Base-by-base conservation (phyloP, 2,329 filamentous ascomycete genomes). In the Colletotrichum sp. region DNA sequence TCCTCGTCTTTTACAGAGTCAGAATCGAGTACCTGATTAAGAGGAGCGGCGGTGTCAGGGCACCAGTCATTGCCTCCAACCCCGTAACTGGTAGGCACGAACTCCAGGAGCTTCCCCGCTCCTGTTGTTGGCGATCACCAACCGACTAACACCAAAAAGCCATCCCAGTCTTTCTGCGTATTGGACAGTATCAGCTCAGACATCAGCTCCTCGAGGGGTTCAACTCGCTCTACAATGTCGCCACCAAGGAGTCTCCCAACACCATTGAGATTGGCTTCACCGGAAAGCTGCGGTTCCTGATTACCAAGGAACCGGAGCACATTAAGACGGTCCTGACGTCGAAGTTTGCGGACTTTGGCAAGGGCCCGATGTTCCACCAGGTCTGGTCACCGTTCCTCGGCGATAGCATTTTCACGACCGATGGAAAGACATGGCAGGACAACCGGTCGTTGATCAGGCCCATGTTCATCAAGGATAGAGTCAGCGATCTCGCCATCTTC, bases 241-340 rank as follows among this genome's bases (percentile, higher is more conserved):
- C 80, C 5, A 82, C 83, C 0, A 80, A 82, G 1, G 80, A 79
- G 32, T 82, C 79, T n/a, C 84, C 83, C 13, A 81, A 86, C 70
- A 83, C 82, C 28, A 79, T 85, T 70, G 85, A 87, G 79, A 76
- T 86, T 24, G 79, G 83, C 21, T 78, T 86, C 59, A 77, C 78
- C 16, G 81, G 82, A 10, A 75, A 75, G 24, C 74, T 81, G 48
- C 81, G 85, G 61, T 84, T 88, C 73, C 80, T 91, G 71, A 80
- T 87, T 63, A 92, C 90, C 0, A 81, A 83, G 28, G 90, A 93
- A 43, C 88, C 89, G 1, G 87, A 89, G 72, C 92, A 93, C 72
- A 79, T 83, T 63, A 80, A 83, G 74, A 78, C 82, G 9, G 71
- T 83, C 4, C 75, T 93, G 15, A 88, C 91, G 0, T 87, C 87